Percentiles rank a stretch among this genome's conserved stretches.
phyloP scores from a whole-genome alignment of 805 yeast species.

The Lipomyces lipofer region DNA sequence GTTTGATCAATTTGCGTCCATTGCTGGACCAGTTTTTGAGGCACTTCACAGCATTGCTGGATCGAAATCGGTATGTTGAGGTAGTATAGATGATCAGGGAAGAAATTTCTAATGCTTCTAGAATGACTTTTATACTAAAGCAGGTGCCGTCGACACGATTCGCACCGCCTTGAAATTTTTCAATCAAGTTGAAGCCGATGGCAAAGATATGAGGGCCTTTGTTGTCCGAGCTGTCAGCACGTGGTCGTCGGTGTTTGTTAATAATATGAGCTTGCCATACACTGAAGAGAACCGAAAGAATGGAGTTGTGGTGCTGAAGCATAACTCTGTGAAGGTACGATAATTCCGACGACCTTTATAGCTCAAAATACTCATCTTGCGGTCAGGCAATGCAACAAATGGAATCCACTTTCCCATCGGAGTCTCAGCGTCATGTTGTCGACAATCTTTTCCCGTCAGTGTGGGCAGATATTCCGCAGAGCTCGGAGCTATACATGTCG shows the following conservation, averaged over 20 bases:
- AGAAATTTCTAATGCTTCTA: neutral
- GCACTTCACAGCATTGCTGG: conserved; percentile 15
- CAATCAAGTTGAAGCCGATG: conserved; percentile 22
- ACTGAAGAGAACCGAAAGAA: neutral
- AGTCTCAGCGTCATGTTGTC: conserved; percentile 8
- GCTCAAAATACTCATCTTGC: too few relatives aligned
- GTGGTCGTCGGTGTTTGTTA: conserved; percentile 21
- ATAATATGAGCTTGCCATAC: neutral
- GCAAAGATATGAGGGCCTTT: conserved; percentile 12
- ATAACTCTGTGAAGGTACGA: conserved; percentile 19
- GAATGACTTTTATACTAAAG: conserved; percentile 19
- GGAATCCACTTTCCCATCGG: conserved; percentile 21
- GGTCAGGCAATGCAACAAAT: conserved; percentile 22
- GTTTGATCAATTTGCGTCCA: conserved; percentile 82
- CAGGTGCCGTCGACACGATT: conserved; percentile 25
- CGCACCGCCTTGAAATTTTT: conserved; percentile 25
- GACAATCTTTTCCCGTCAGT: conserved; percentile 21
- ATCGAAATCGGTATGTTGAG: conserved; percentile 5
- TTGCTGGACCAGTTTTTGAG: conserved; percentile 23
- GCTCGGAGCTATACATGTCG: conserved; percentile 5
- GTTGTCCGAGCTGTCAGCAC: conserved; percentile 10
- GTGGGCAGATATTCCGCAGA: conserved; percentile 16
- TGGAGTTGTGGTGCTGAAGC: conserved; percentile 12
- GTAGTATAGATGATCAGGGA: neutral
- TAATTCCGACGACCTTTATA: too few relatives aligned